Percentiles rank a stretch among this genome's conserved stretches.
phyloP scores from a whole-genome alignment of 1,139 yeast species.

The Zygoascus sp. region DNA sequence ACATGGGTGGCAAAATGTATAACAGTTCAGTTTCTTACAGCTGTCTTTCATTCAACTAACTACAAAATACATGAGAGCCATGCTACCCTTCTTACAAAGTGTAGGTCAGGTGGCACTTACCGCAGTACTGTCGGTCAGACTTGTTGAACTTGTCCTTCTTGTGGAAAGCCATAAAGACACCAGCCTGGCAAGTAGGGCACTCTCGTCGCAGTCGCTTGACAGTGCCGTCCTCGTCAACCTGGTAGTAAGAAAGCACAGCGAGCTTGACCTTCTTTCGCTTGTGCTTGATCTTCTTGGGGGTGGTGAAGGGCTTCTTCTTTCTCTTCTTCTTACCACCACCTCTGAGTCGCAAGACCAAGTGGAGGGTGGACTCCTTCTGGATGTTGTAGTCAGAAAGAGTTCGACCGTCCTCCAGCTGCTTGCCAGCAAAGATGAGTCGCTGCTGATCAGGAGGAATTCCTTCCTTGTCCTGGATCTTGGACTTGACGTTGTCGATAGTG shows the following conservation, averaged over 20 bases:
- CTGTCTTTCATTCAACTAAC: not conserved
- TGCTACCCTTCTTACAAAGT: slow-evolving; percentile 6
- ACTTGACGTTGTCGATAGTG: slow-evolving; percentile 98
- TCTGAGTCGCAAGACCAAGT: slow-evolving; percentile 97
- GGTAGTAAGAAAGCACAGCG: slow-evolving; percentile 99
- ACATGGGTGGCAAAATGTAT: no score
- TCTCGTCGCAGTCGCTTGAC: slow-evolving; percentile 99
- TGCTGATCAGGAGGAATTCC: slow-evolving; percentile 99
- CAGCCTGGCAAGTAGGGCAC: slow-evolving; percentile 97
- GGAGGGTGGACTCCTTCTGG: slow-evolving; percentile 98
- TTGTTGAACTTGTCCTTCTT: slow-evolving; percentile 94
- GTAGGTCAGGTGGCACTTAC: slow-evolving; percentile 97
- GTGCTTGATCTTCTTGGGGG: slow-evolving; percentile 67
- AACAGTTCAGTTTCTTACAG: not conserved
- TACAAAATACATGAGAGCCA: not conserved
- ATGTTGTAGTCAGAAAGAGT: slow-evolving; percentile 99
- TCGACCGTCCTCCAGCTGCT: slow-evolving; percentile 99
- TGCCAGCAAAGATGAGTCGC: slow-evolving; percentile 99
- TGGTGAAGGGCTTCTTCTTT: slow-evolving; percentile 99
- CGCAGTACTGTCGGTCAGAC: slow-evolving; percentile 99
- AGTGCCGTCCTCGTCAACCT: slow-evolving; percentile 97
- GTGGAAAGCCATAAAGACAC: slow-evolving; percentile 97
- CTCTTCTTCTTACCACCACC: slow-evolving; percentile 99
- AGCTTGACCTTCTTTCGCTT: slow-evolving; percentile 36
- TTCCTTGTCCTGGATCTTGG: slow-evolving; percentile 99